These are phyloP conservation scores for Annulohypoxylon nitens DNA, from an alignment of 495 filamentous ascomycete genomes.

Conservation along the genomic window DNA sequence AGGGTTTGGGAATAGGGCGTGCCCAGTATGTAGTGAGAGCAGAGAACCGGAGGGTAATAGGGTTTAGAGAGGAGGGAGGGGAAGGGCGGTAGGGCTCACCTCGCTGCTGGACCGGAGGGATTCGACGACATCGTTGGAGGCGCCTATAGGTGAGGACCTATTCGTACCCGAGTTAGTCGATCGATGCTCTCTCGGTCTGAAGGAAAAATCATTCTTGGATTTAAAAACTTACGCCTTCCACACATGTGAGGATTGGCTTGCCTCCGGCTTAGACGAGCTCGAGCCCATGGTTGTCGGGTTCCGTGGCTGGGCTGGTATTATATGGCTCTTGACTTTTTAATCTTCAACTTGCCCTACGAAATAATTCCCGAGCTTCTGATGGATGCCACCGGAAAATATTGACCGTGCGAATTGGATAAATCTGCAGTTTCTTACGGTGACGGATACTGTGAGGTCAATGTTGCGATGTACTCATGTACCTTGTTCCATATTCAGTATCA, in stretches of 20 bases:
- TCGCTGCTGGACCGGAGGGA: conserved; percentile 85
- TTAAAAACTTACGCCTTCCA: conserved; percentile 61
- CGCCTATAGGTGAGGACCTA: conserved; percentile 85
- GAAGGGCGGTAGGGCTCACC: conserved; percentile 63
- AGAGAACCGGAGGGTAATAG: neutral
- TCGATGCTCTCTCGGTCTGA: neutral
- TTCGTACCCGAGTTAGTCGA: conserved; percentile 27
- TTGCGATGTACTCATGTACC: neutral
- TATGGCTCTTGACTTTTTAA: conserved; percentile 27
- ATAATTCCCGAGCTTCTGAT: conserved; percentile 32
- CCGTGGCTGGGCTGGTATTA: conserved; percentile 14
- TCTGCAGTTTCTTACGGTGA: neutral
- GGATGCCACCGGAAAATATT: conserved; percentile 35
- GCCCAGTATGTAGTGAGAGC: conserved; percentile 10
- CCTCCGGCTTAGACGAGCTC: conserved; percentile 62
- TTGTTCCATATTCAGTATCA: neutral
- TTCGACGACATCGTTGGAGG: conserved; percentile 86
- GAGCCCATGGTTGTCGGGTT: conserved; percentile 60
- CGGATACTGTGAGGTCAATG: conserved; percentile 21
- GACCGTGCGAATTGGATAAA: conserved; percentile 38
- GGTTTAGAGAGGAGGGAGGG: neutral
- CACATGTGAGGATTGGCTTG: conserved; percentile 56
- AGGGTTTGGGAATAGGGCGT: conserved; percentile 15
- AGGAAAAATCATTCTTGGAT: neutral
- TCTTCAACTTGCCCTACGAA: conserved; percentile 24